Evolutionary conservation across 1,284 basidiomycete genomes (phyloP), one percentile per base, ranked within the genome.

Genomic region (Naganishia albida): DNA sequence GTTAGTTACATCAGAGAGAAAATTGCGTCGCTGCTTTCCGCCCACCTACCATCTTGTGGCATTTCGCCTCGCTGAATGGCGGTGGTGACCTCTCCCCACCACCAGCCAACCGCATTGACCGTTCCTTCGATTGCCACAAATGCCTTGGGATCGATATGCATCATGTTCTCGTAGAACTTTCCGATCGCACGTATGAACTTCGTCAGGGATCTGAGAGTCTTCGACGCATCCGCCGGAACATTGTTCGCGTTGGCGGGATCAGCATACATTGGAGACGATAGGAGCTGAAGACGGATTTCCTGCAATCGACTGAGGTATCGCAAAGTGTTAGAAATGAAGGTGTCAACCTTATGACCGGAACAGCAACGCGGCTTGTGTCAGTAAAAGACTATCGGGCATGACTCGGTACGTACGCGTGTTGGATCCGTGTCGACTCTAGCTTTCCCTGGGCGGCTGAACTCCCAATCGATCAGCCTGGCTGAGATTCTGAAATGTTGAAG

Each of bases 11-110:
- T 26, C 13, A 18, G 10, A 10, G 34, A 10, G 10, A 4, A 40
- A 39, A n/a, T n/a, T 39, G 16, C 16, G 23, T 34, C 30, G 13
- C 16, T 39, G n/a, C 7, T n/a, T 28, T 15, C 30, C 42, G 53
- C 34, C 34, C 20, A 70, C 76, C 65, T 60, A 77, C 78, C 78
- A 57, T 80, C 77, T 48, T 75, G 73, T 1, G 74, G 74, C 10
- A 78, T 70, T 12, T 77, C 71, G 0, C 77, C 78, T 51, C 75
- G 74, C 40, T 71, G 72, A 18, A 72, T 73, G 1, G 77, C 76
- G 13, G 75, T 56, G 1, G 77, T 75, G 2, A 78, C 77, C 40
- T 76, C 76, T 30, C 75, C 72, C 78, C 78, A 80, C 78, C 78
- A 78, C 78, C 78, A 80, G 10, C 77, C 78, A 0, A 80, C 72